phyloP scores from a whole-genome alignment of 2,329 filamentous ascomycete species.

The Albophoma yamanashiensis region DNA sequence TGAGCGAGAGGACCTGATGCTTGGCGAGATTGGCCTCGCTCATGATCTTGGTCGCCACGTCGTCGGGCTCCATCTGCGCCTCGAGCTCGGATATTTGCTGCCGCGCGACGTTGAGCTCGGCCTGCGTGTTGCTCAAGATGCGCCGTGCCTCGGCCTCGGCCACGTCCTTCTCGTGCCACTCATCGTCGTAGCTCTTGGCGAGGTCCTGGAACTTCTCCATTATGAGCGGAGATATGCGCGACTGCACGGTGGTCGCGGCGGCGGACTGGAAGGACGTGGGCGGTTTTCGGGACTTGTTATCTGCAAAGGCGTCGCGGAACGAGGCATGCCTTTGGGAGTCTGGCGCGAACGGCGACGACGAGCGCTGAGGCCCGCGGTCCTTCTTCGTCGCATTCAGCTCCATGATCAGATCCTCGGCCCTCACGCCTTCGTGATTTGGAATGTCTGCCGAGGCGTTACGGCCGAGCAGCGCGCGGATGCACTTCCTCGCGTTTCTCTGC shows the following conservation, averaged over 20 bases:
- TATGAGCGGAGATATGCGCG: constrained; percentile 58
- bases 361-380: constrained; percentile 58
- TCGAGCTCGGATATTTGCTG: constrained; percentile 50
- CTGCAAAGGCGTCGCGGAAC: constrained; percentile 38
- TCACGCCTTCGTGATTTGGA: constrained; percentile 68
- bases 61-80: constrained; percentile 42
- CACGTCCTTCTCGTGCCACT: constrained; percentile 63
- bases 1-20: constrained; percentile 36
- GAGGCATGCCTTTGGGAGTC: constrained; percentile 47
- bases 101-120: constrained; percentile 51
- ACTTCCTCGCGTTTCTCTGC: constrained; percentile 79
- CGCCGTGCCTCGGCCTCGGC: constrained; percentile 58
- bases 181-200: constrained; percentile 60
- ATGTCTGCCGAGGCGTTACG: constrained; percentile 79
- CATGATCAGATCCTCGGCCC: constrained; percentile 76
- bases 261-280: constrained; percentile 42
- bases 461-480: constrained; percentile 67
- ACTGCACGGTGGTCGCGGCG: constrained; percentile 58
- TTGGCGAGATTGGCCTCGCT: constrained; percentile 40
- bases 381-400: constrained; percentile 60
- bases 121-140: constrained; percentile 55
- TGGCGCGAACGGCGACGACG: constrained; percentile 61
- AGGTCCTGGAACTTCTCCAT: constrained; percentile 64
- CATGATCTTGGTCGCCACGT: constrained; percentile 36
- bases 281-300: constrained; percentile 29